These are phyloP conservation scores for Calophaca sinica DNA, from an alignment of 306 rosid genomes.

Conservation along the genomic window DNA sequence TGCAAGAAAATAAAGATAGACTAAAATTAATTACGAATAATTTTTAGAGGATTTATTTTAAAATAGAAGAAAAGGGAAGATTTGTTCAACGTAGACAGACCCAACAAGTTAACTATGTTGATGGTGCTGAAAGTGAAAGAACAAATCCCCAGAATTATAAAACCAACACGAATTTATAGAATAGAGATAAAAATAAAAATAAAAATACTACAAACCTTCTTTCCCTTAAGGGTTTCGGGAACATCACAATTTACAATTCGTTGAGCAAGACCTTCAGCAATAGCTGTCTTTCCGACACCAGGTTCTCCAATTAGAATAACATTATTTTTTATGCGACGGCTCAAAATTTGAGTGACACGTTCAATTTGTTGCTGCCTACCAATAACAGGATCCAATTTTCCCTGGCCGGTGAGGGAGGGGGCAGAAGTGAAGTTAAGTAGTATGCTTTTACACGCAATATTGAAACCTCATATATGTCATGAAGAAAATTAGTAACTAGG, in stretches of 20 bases:
- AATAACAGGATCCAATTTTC: slow-evolving; percentile 89
- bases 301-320: slow-evolving; percentile 48
- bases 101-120: slow-evolving; percentile 16
- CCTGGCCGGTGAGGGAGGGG: slow-evolving; percentile 49
- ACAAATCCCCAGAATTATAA: background rate
- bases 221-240: slow-evolving; percentile 93
- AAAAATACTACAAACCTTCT: slow-evolving; percentile 60
- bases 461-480: slow-evolving; percentile 12
- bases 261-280: slow-evolving; percentile 93
- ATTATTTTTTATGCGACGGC: slow-evolving; percentile 84
- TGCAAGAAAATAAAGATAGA: too few relatives aligned
- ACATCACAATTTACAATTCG: slow-evolving; percentile 86
- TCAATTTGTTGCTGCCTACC: slow-evolving; percentile 92
- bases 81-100: background rate
- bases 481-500: background rate
- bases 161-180: background rate
- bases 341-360: slow-evolving; percentile 86
- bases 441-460: background rate
- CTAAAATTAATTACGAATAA: background rate
- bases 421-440: background rate
- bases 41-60: too few relatives aligned
- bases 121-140: background rate
- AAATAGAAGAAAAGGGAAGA: background rate
- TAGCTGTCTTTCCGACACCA: slow-evolving; percentile 90
- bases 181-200: background rate